A percentile compares a stretch with the other conserved stretches of the same genome.
These are phyloP conservation scores for Amanita jacksonii DNA, from an alignment of 768 basidiomycete species.

Conservation along the genomic window DNA sequence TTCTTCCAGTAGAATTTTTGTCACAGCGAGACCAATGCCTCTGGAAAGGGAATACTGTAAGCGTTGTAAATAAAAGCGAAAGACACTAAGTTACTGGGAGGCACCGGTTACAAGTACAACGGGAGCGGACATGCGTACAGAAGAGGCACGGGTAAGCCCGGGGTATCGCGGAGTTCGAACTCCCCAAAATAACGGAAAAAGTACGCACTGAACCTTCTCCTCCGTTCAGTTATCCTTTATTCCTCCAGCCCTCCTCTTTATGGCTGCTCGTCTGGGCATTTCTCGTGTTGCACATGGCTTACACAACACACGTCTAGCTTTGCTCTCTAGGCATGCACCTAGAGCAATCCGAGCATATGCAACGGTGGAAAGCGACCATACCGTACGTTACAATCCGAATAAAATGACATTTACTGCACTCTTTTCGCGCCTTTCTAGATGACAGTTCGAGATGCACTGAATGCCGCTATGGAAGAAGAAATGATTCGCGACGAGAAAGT, in stretches of 20 bases:
- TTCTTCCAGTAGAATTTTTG: conserved; percentile 50
- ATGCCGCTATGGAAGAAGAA: conserved; percentile 98
- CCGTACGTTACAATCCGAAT: conserved; percentile 19
- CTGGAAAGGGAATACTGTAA: conserved; percentile 22
- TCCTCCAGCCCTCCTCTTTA: conserved; percentile 25
- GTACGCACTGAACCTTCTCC: neutral
- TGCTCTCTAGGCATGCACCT: conserved; percentile 30
- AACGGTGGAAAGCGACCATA: conserved; percentile 38
- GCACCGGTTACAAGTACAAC: conserved; percentile 81
- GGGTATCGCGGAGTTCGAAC: conserved; percentile 12
- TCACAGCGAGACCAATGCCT: conserved; percentile 73
- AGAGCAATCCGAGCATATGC: conserved; percentile 52
- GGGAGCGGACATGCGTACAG: conserved; percentile 34
- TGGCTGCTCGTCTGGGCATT: conserved; percentile 57
- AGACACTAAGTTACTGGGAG: conserved; percentile 43
- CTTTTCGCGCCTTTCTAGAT: conserved; percentile 38
- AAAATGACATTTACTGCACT: neutral
- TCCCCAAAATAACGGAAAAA: conserved; percentile 12
- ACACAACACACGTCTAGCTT: conserved; percentile 37
- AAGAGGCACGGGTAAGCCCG: conserved; percentile 1
- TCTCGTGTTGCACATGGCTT: conserved; percentile 55
- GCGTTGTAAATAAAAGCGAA: conserved; percentile 5
- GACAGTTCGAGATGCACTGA: conserved; percentile 98
- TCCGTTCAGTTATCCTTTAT: conserved; percentile 2
- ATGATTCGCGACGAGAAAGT: conserved; percentile 94